These are phyloP conservation scores for Entonaema liquescens DNA, from an alignment of 495 filamentous ascomycete species.

Conservation along the genomic window DNA sequence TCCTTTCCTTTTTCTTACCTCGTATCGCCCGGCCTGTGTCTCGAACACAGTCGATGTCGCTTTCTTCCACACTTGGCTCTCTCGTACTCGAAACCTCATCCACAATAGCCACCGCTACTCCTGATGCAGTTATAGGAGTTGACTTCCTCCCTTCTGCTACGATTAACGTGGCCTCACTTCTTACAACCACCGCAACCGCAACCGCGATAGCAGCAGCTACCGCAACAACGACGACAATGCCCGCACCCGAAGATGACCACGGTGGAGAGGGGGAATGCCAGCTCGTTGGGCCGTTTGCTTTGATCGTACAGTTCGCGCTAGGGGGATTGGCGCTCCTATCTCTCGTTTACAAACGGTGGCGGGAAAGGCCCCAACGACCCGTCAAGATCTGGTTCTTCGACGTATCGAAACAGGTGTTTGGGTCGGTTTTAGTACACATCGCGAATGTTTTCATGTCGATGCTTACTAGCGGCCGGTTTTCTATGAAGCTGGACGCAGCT, in stretches of 20 bases:
- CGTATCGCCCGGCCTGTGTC: slow-evolving; percentile 21
- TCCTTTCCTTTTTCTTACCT: slow-evolving; percentile 19
- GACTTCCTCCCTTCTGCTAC: slow-evolving; percentile 40
- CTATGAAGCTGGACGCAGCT: slow-evolving; percentile 55
- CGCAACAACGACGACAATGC: slow-evolving; percentile 31
- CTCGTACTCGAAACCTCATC: slow-evolving; percentile 26
- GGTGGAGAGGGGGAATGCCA: slow-evolving; percentile 71
- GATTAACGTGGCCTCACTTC: slow-evolving; percentile 42
- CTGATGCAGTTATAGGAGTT: slow-evolving; percentile 42
- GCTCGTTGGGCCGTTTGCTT: slow-evolving; percentile 84
- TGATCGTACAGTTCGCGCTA: slow-evolving; percentile 88
- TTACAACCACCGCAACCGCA: slow-evolving; percentile 44
- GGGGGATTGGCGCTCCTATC: slow-evolving; percentile 83
- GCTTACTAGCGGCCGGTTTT: slow-evolving; percentile 84
- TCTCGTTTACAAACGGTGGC: slow-evolving; percentile 91
- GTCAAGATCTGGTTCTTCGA: slow-evolving; percentile 97
- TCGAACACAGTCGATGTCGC: slow-evolving; percentile 36
- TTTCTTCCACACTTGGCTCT: slow-evolving; percentile 34
- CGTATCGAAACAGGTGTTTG: slow-evolving; percentile 96
- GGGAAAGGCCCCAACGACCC: slow-evolving; percentile 89
- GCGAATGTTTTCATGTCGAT: slow-evolving; percentile 95
- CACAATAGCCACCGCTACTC: slow-evolving; percentile 43
- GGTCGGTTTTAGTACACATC: slow-evolving; percentile 86
- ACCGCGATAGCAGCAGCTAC: slow-evolving; percentile 44
- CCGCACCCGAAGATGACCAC: slow-evolving; percentile 17